Evolutionary conservation across 148 eudicot species (phyloP), one percentile per base, ranked within the genome.

Genomic region (Amaranthus hypochondriacus): DNA sequence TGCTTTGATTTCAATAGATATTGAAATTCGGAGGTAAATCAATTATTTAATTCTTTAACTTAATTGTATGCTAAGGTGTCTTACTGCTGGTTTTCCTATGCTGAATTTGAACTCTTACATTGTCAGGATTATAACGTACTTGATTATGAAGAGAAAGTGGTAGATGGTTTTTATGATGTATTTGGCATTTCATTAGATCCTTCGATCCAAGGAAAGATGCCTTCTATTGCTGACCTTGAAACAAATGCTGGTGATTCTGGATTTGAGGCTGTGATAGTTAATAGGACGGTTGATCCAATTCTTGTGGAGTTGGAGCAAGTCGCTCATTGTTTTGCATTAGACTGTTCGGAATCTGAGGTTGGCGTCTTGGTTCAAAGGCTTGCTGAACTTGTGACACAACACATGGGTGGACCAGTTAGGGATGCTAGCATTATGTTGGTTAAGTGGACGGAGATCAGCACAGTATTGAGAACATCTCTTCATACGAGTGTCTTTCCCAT

Each of bases 101-200:
- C 69, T 73, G 62, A 78, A 59, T 48, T 62, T 71, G 70, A n/a
- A 70, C 14, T 11, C 75, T 56, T 50, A 9, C 69, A 71, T 76
- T 52, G 73, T 71, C 88, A 96, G 99, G 93, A 86, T 81, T 96
- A 89, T 69, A 81, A 88, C 74, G 91, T 92, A 48, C 92, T 96
- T 77, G 99, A 96, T 82, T 96, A 90, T 73, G 91, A 84, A 73
- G 99, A 96, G 88, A 96, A 81, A 84, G 85, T 96, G 69, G 87
- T 89, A 68, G 99, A 96, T 79, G 99, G 99, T 63, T 96, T 96
- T 77, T 96, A 92, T 78, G 99, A 89, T 86, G 90, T 89, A 56
- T 89, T 85, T 84, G 85, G 89, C 71, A 88, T 90, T 55, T 84
- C 89, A 43, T 73, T 87, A 70, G 92, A 92, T 73, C 84, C 88